A percentile compares a stretch with the other conserved stretches of the same genome.
Evolutionary conservation across 768 basidiomycete genomes (phyloP).

Genomic region (Holtermannia corniformis): DNA sequence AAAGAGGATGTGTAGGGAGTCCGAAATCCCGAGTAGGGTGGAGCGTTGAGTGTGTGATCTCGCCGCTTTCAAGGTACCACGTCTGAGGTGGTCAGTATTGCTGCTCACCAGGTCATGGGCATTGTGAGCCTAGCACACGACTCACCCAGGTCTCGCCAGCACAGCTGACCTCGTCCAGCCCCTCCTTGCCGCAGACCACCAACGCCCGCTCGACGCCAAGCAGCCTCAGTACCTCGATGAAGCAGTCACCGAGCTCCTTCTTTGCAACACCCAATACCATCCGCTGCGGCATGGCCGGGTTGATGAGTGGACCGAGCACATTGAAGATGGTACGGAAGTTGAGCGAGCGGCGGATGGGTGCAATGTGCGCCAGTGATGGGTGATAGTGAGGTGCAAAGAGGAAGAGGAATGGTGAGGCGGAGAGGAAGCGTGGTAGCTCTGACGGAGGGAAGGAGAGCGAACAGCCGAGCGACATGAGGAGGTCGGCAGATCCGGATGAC

Average conservation of each 20-base stretch:
- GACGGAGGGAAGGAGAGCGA: slow-evolving; percentile 53
- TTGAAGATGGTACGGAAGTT: slow-evolving; percentile 98
- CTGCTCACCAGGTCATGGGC: background rate
- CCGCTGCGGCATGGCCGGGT: slow-evolving; percentile 72
- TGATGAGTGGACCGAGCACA: slow-evolving; percentile 83
- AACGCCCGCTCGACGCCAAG: slow-evolving; percentile 71
- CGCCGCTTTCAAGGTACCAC: slow-evolving; percentile 52
- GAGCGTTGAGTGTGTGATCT: slow-evolving; percentile 55
- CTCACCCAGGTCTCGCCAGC: slow-evolving; percentile 79
- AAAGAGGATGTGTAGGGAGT: slow-evolving; percentile 58
- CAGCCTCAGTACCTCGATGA: slow-evolving; percentile 63
- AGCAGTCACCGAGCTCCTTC: slow-evolving; percentile 66
- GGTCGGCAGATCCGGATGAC: slow-evolving; percentile 84
- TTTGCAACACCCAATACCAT: slow-evolving; percentile 90
- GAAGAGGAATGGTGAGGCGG: slow-evolving; percentile 68
- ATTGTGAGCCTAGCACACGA: background rate
- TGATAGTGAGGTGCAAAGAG: slow-evolving; percentile 92
- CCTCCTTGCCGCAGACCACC: slow-evolving; percentile 87
- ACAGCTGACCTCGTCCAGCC: slow-evolving; percentile 89
- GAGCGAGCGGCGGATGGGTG: slow-evolving; percentile 71
- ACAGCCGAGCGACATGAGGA: slow-evolving; percentile 75
- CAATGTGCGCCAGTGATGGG: slow-evolving; percentile 68
- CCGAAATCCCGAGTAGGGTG: slow-evolving; percentile 66
- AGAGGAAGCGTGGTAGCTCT: slow-evolving; percentile 45
- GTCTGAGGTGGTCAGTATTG: slow-evolving; percentile 45